phyloP scores from a whole-genome alignment of 129 eudicot genomes.

The Smallanthus sonchifolius region DNA sequence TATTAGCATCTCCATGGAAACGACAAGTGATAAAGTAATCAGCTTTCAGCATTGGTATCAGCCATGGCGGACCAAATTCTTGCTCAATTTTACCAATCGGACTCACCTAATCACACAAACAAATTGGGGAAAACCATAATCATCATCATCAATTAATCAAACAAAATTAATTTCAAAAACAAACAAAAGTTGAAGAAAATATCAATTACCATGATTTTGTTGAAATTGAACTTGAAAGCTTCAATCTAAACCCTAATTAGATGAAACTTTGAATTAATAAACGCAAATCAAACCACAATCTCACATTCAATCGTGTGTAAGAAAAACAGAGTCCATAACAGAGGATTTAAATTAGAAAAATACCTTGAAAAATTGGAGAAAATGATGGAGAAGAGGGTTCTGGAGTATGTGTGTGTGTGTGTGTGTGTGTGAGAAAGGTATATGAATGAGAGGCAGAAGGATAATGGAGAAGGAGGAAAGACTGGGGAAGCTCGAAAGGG shows the following conservation, averaged over 20 bases:
- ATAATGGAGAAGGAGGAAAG: conserved; percentile 31
- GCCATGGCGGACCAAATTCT: conserved; percentile 51
- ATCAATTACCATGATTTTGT: conserved; percentile 26
- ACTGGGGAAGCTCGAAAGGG: conserved; percentile 41
- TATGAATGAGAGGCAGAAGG: conserved; percentile 39
- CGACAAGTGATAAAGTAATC: conserved; percentile 45
- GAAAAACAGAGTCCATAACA: conserved; percentile 16
- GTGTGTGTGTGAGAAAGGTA: conserved; percentile 25
- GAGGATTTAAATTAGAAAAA: neutral
- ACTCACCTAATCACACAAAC: conserved; percentile 27
- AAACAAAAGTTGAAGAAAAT: neutral
- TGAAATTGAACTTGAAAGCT: conserved; percentile 13
- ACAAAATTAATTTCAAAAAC: neutral
- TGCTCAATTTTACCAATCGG: conserved; percentile 39
- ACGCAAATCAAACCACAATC: neutral
- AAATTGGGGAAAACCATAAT: neutral
- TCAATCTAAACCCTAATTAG: conserved; percentile 20
- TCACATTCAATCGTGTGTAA: conserved; percentile 15
- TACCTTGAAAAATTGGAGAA: conserved; percentile 11
- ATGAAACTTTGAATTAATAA: conserved; percentile 7
- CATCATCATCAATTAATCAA: conserved; percentile 8
- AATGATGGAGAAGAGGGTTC: conserved; percentile 13
- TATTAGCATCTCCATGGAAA: conserved; percentile 46
- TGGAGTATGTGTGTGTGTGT: conserved; percentile 27
- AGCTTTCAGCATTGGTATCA: conserved; percentile 51